Evolutionary conservation across 768 basidiomycete genomes (phyloP), one percentile per base, ranked within the genome.

Genomic region (Mycena chlorophos): DNA sequence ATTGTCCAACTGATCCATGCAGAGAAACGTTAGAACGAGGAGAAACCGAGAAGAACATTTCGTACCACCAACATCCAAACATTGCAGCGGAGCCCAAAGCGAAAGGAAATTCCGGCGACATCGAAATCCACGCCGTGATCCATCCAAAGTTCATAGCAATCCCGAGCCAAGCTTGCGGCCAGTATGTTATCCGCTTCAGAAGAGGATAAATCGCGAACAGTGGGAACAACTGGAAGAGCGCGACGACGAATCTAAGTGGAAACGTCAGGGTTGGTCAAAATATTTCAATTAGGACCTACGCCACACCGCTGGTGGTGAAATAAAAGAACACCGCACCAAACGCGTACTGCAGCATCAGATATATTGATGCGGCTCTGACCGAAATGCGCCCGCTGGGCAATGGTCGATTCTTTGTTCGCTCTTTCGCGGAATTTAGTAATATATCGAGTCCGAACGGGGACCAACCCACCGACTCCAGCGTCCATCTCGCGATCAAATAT

Each of bases 91-190:
- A 50, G 19, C 78, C 63, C n/a, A 81, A 45, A n/a, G 58, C 49
- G 12, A 60, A 23, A 38, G 80, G 63, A 31, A 74, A 29, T 2
- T 49, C 51, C 14, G 68, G 69, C 2, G 74, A 75, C 3, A 71
- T 68, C 0, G 78, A 68, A 12, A 77, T 64, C 80, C 79, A 83
- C 0, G 78, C 73, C 2, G 79, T 78, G 30, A 78, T 66, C 55
- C 80, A 71, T 13, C 82, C 78, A 52, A 82, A 81, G 58, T 80
- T 83, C 78, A 84, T 82, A 6, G 79, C 78, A 51, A 83, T 70
- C 23, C 83, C 83, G 1, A 85, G 76, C 81, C 80, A 84, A 0
- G 81, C 81, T 61, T 85, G 83, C 0, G 83, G 83, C 82, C 82
- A 85, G 57, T 82, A 68, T 0, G 83, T 84, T 34, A 77, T 66